Evolutionary conservation across 371 early-diverging fungal genomes (phyloP).

Genomic region (Apophysomyces variabilis): DNA sequence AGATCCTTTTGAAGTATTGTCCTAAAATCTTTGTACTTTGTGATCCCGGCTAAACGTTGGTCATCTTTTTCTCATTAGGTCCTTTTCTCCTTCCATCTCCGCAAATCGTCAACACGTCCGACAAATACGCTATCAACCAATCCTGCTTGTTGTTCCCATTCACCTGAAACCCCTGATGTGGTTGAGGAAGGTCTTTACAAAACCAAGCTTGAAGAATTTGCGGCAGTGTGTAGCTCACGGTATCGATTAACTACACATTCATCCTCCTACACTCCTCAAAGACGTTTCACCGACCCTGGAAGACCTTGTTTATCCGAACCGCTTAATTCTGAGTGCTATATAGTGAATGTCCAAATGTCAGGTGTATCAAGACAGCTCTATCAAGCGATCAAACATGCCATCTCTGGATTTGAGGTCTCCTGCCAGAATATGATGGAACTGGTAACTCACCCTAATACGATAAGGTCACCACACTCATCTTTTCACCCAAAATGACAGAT

Average conservation of each 20-base stretch:
- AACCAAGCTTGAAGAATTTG: slow-evolving; percentile 41
- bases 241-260: slow-evolving; percentile 17
- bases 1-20: slow-evolving; percentile 43
- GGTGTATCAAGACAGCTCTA: slow-evolving; percentile 39
- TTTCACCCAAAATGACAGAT: not conserved
- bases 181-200: slow-evolving; percentile 8
- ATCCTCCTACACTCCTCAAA: slow-evolving; percentile 9
- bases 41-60: slow-evolving; percentile 7
- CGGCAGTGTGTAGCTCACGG: slow-evolving; percentile 36
- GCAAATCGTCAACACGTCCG: not conserved
- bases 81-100: slow-evolving; percentile 39
- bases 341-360: slow-evolving; percentile 34
- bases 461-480: not conserved
- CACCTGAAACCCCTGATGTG: not conserved
- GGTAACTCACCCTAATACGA: slow-evolving; percentile 26
- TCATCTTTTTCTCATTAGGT: slow-evolving; percentile 22
- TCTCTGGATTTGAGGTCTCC: slow-evolving; percentile 35
- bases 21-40: not conserved
- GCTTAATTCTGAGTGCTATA: slow-evolving; percentile 11
- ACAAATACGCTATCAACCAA: slow-evolving; percentile 5
- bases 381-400: slow-evolving; percentile 39
- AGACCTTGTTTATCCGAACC: not conserved
- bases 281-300: slow-evolving; percentile 31
- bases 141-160: slow-evolving; percentile 16
- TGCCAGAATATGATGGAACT: slow-evolving; percentile 46